Evolutionary conservation across 768 basidiomycete species (phyloP).

Genomic region (Macrolepiota fuliginosa): DNA sequence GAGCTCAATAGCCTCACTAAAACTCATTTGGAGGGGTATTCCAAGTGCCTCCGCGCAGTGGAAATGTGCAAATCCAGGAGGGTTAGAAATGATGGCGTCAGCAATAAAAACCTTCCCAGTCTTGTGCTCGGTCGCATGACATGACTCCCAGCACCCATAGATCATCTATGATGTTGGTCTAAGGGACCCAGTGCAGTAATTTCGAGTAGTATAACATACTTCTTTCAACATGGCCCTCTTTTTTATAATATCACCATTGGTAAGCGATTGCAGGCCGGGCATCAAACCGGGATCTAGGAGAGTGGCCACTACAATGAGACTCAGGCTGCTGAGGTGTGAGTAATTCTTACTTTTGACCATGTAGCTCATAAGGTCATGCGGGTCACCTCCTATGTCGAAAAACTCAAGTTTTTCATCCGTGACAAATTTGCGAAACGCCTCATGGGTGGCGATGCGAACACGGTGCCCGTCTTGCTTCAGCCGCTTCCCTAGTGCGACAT

Average conservation of each 20-base stretch:
- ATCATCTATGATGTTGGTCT: constrained; percentile 42
- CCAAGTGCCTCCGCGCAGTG: constrained; percentile 66
- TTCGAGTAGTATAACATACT: constrained; percentile 21
- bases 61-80: constrained; percentile 63
- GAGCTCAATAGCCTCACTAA: constrained; percentile 41
- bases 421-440: constrained; percentile 56
- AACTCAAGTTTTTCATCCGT: constrained; percentile 51
- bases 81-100: constrained; percentile 68
- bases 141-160: constrained; percentile 55
- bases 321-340: background rate
- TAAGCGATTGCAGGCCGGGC: constrained; percentile 54
- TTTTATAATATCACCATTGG: constrained; percentile 57
- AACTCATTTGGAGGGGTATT: constrained; percentile 52
- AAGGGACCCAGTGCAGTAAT: background rate
- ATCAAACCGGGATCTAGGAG: constrained; percentile 60
- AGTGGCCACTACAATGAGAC: no score
- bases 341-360: constrained; percentile 61
- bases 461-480: constrained; percentile 52
- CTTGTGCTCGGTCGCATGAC: constrained; percentile 40
- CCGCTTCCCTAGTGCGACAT: constrained; percentile 51
- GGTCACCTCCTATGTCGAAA: constrained; percentile 60
- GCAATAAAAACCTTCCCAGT: constrained; percentile 49
- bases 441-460: constrained; percentile 61
- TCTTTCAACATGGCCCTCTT: constrained; percentile 58
- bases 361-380: constrained; percentile 65